phyloP scores from a whole-genome alignment of 331 rosid species.

The Phaseolus coccineus region DNA sequence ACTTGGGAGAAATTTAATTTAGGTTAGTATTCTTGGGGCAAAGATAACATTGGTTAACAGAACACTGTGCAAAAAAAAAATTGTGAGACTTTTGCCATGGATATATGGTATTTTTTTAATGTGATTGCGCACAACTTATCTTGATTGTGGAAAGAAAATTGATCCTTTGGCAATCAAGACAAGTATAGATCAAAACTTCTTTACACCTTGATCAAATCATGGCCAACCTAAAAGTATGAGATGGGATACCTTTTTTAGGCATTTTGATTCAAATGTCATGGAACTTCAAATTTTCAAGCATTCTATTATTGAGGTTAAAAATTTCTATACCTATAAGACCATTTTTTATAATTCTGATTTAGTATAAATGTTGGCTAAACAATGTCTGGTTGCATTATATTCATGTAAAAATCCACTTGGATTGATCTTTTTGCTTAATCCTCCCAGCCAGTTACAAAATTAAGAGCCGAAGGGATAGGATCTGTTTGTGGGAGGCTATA shows the following conservation, averaged over 20 bases:
- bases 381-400: not conserved
- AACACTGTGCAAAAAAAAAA: too few species aligned
- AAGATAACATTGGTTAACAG: not conserved
- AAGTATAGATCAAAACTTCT: not conserved
- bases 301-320: too few species aligned
- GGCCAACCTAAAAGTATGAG: not conserved
- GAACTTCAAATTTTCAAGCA: too few species aligned
- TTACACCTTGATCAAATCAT: not conserved
- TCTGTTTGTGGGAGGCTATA: conserved; percentile 73
- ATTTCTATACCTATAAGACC: too few species aligned
- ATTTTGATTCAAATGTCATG: not conserved
- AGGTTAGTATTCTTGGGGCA: not conserved
- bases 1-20: not conserved
- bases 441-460: conserved; percentile 63
- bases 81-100: too few species aligned
- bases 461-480: conserved; percentile 78
- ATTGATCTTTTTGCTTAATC: conserved; percentile 30
- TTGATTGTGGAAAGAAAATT: too few species aligned
- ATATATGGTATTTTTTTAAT: too few species aligned
- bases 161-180: not conserved
- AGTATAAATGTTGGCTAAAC: not conserved
- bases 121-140: too few species aligned
- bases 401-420: conserved; percentile 20
- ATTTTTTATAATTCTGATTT: conserved; percentile 11
- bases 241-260: not conserved